Base-by-base conservation (phyloP, 352 stramenopile species). In the Peronospora destructor region DNA sequence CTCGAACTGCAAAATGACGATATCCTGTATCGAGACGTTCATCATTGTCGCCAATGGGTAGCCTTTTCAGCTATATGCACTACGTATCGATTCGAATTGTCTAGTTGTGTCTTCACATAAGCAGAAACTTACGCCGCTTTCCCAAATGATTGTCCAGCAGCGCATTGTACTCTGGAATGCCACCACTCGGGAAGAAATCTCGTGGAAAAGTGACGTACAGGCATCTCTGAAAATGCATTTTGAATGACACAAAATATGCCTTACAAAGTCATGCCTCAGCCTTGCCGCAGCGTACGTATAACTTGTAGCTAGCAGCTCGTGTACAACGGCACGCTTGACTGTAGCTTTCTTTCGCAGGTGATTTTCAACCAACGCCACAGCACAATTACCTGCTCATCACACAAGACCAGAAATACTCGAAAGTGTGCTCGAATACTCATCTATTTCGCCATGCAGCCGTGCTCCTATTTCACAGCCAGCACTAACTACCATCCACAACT, bases 131-230 rank as follows among this genome's bases (percentile, higher is more conserved):
- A 26, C 75, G 75, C 16, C 71, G 73, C 42, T 84, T 82, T 19
- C 76, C 73, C 7, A 89, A 32, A 35, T 84, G 57, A 16, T 33
- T 45, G 50, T 89, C 75, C 29, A 89, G 57, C 28, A 89, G 49
- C 23, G 78, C 78, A 40, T 89, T 89, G 46, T 87, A 89, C 39
- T 62, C 66, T 7, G 78, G 75, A 45, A 89, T 89, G 12, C 71
- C 67, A 54, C 85, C 77, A 1, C 64, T 76, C 26, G 75, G 39
- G 30, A 87, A 53, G 60, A 87, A 85, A 11, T 75, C 60, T 51
- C n/a, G n/a, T n/a, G n/a, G n/a, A n/a, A n/a, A n/a, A n/a, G n/a
- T n/a, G 32, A 12, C 47, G 59, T 23, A 14, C 17, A n/a, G 56
- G 32, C 45, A 5, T 14, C 26, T 47, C 42, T 45, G 56, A 49